Conservation (phyloP, 169 alveolate species). For the Babesia gibsoni region DNA sequence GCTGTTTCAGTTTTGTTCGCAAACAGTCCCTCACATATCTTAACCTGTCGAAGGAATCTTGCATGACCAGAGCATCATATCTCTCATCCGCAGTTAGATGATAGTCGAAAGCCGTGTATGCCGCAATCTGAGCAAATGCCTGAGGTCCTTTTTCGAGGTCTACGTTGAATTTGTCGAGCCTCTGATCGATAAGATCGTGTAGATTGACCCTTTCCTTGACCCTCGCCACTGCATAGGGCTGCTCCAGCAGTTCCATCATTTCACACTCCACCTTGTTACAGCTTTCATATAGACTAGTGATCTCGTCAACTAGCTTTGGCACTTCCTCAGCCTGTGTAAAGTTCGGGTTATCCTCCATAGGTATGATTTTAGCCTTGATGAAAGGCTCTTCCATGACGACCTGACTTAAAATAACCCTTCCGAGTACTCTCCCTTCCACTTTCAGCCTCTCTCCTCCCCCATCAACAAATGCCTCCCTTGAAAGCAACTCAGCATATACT, state of each 20-base stretch:
- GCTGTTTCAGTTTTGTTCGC: constrained; percentile 69
- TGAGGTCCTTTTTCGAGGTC: constrained; percentile 68
- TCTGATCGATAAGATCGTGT: constrained; percentile 70
- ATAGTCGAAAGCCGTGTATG: constrained; percentile 75
- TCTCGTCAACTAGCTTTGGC: constrained; percentile 72
- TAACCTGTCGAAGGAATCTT: constrained; percentile 73
- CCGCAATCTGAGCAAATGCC: constrained; percentile 77
- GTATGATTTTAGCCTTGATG: constrained; percentile 69
- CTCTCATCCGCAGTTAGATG: constrained; percentile 75
- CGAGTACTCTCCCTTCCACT: constrained; percentile 73
- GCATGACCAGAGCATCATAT: constrained; percentile 74
- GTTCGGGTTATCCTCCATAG: constrained; percentile 72
- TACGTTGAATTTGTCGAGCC: constrained; percentile 66
- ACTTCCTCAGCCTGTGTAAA: constrained; percentile 66
- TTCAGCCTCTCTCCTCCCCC: constrained; percentile 60
- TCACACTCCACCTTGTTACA: constrained; percentile 70
- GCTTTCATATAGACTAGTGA: constrained; percentile 62
- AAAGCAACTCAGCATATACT: constrained; percentile 72
- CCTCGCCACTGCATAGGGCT: constrained; percentile 72
- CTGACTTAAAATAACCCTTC: constrained; percentile 67
- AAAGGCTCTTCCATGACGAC: constrained; percentile 75
- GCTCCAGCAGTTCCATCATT: constrained; percentile 72
- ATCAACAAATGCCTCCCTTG: constrained; percentile 62
- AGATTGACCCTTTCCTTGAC: constrained; percentile 67
- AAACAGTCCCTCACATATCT: constrained; percentile 70